Percentiles rank a stretch among this genome's conserved stretches.
These are phyloP conservation scores for Calonectria hawksworthii DNA, from an alignment of 2,329 filamentous ascomycete genomes.

Conservation along the genomic window DNA sequence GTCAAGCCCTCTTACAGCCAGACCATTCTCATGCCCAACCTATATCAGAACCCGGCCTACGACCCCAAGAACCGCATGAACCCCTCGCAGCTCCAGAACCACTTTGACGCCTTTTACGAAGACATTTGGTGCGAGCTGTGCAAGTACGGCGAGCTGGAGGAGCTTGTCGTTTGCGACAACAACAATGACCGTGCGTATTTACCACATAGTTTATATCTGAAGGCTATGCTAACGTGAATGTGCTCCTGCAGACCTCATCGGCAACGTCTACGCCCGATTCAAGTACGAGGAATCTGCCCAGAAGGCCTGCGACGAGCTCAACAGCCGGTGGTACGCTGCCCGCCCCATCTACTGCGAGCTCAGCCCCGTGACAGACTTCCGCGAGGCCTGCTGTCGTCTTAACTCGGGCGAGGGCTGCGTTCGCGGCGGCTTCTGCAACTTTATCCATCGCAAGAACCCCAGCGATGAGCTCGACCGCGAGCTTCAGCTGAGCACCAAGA, in stretches of 20 bases:
- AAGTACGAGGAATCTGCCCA: conserved; percentile 99
- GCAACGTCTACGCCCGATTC: conserved; percentile 99
- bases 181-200: conserved; percentile 90
- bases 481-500: conserved; percentile 90
- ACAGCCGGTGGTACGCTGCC: conserved; percentile 96
- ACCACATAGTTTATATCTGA: neutral
- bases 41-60: conserved; percentile 99
- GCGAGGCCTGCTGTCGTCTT: conserved; percentile 95
- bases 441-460: conserved; percentile 98
- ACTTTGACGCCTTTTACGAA: conserved; percentile 99
- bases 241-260: conserved; percentile 80
- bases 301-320: conserved; percentile 92
- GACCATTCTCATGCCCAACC: conserved; percentile 97
- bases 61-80: conserved; percentile 98
- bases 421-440: conserved; percentile 97
- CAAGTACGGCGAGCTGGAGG: conserved; percentile 97
- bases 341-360: conserved; percentile 98
- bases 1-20: conserved; percentile 99
- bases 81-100: conserved; percentile 94
- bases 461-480: conserved; percentile 90
- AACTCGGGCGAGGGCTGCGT: conserved; percentile 97
- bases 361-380: conserved; percentile 96
- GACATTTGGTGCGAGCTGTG: conserved; percentile 99
- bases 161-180: conserved; percentile 98
- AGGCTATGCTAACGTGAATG: conserved; percentile 39